Evolutionary conservation across 139 green algal genomes (phyloP), one percentile per base, ranked within the genome.

Genomic region (Coccomyxa sp.): DNA sequence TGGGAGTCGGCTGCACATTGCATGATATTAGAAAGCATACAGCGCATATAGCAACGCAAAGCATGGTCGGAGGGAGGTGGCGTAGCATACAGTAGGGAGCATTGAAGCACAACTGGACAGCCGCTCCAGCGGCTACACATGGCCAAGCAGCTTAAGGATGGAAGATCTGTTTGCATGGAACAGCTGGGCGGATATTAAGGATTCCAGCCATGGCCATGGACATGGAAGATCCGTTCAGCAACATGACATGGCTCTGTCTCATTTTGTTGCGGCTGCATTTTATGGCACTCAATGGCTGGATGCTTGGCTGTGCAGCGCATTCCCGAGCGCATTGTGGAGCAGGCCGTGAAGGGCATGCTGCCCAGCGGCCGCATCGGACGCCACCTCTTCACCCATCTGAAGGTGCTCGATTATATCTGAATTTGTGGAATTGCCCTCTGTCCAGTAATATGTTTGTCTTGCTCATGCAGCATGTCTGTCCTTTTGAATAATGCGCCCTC

Each of bases 241-340:
- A n/a, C n/a, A n/a, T n/a, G n/a, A n/a, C n/a, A n/a, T n/a, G n/a
- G n/a, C n/a, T n/a, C n/a, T 51, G 3, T 51, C 38, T 51, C 7
- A 7, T 51, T 3, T 51, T 51, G 38, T 51, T 51, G 38, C 38
- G 38, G 38, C 38, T 51, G 38, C 38, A 51, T 51, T 51, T 7
- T 11, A 7, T 7, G 38, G 3, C 38, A 51, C 38, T 51, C 38
- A 51, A 51, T 51, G 38, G 7, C 3, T 51, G 38, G 38, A 7
- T 51, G 38, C 7, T 7, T 51, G 38, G 38, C 38, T 51, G 79
- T 86, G 83, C 91, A 96, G 90, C 91, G 97, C 68, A 91, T 99
- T 31, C 97, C 97, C 1, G 95, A 99, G 93, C 92, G 97, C 85
- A 99, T 99, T 85, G 88, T 99, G 66, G 97, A 99, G 91, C 93